Conservation (phyloP, 163 green algal species). For the Coccomyxa subellipsoidea region DNA sequence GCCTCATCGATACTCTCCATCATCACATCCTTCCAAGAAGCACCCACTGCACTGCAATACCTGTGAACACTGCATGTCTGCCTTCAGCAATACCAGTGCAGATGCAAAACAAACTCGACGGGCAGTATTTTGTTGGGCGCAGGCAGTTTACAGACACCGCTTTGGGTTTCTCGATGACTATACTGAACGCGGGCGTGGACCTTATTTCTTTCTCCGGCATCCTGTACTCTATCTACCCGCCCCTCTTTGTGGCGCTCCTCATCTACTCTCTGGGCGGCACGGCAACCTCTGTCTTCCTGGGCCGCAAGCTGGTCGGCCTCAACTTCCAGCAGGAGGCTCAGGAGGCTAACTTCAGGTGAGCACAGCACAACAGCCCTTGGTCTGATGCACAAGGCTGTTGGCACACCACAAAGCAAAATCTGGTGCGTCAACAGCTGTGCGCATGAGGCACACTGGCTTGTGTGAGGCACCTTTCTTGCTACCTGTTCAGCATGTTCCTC, state of each 20-base stretch:
- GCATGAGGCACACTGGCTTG: too few relatives aligned
- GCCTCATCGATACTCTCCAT: too few relatives aligned
- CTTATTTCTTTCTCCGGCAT: conserved; percentile 93
- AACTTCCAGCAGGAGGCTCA: conserved; percentile 96
- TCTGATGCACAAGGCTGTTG: too few relatives aligned
- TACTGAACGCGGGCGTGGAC: conserved; percentile 86
- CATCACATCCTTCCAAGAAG: too few relatives aligned
- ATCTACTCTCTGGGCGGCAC: conserved; percentile 92
- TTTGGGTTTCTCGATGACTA: conserved; percentile 72
- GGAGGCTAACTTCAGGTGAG: conserved; percentile 82
- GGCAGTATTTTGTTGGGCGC: conserved; percentile 13
- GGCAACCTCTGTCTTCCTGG: conserved; percentile 61
- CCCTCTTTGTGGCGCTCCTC: conserved; percentile 89
- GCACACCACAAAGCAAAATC: too few relatives aligned
- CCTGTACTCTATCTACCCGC: conserved; percentile 95
- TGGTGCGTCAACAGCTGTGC: too few relatives aligned
- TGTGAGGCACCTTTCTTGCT: too few relatives aligned
- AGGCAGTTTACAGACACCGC: conserved; percentile 85
- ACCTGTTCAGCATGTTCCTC: too few relatives aligned
- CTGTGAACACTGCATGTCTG: too few relatives aligned
- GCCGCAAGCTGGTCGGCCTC: conserved; percentile 80
- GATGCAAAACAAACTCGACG: background rate
- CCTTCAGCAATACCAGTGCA: too few relatives aligned
- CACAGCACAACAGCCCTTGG: too few relatives aligned
- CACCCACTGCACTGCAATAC: too few relatives aligned